Conservation (phyloP, 257 asterid species). For the Mitragyna speciosa region DNA sequence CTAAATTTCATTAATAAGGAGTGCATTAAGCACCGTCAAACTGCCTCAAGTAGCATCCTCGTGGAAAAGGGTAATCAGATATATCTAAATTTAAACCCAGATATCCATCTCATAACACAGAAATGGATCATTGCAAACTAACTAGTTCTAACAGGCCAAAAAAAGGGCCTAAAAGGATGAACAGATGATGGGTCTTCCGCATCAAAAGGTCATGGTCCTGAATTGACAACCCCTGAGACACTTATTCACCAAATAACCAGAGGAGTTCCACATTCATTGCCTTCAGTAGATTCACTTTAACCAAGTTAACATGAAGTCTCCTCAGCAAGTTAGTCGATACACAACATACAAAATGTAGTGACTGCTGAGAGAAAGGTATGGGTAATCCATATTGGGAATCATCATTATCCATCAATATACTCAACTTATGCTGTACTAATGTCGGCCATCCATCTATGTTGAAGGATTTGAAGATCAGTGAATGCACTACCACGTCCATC, state of each 20-base stretch:
- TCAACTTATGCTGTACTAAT: background rate
- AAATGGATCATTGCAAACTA: background rate
- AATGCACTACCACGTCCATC: background rate
- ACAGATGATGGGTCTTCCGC: background rate
- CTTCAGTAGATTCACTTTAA: background rate
- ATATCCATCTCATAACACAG: background rate
- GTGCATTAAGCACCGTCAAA: background rate
- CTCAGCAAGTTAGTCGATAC: background rate
- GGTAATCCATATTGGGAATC: background rate
- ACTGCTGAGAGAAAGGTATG: background rate
- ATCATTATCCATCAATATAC: background rate
- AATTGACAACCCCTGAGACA: background rate
- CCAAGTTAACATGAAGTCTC: background rate
- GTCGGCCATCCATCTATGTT: background rate
- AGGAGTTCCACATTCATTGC: background rate
- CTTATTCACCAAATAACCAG: too few relatives aligned
- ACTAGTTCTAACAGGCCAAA: background rate
- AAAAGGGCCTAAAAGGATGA: background rate
- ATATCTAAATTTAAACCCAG: background rate
- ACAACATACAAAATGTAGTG: background rate
- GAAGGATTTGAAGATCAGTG: background rate
- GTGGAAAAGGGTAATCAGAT: background rate
- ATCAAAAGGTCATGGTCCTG: background rate
- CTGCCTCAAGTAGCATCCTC: background rate
- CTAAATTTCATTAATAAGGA: background rate